Evolutionary conservation across 202 grass and related monocot species (phyloP).

Genomic region (Thinopyrum obtusiflorum): DNA sequence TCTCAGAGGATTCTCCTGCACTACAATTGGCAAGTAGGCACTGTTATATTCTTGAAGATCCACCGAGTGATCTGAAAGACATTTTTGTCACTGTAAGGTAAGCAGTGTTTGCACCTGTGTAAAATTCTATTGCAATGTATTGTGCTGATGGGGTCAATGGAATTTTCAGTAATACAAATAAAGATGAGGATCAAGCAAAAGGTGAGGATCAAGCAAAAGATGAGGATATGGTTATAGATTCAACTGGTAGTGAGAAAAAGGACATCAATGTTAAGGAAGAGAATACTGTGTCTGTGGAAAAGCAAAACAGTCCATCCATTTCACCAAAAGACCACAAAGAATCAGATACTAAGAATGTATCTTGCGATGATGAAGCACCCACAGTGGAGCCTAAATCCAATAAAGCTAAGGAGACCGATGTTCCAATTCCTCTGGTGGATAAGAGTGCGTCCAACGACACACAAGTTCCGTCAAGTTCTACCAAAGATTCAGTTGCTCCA

Average conservation of each 20-base stretch:
- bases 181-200: constrained; percentile 46
- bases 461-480: constrained; percentile 36
- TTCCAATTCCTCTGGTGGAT: constrained; percentile 31
- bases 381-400: constrained; percentile 18
- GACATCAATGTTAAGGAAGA: constrained; percentile 51
- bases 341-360: constrained; percentile 37
- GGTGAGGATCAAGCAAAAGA: constrained; percentile 51
- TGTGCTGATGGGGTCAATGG: constrained; percentile 33
- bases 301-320: constrained; percentile 45
- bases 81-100: constrained; percentile 57
- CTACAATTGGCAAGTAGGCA: constrained; percentile 91
- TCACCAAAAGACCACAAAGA: constrained; percentile 34
- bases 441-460: constrained; percentile 3
- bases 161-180: constrained; percentile 48
- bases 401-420: constrained; percentile 34
- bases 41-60: constrained; percentile 91
- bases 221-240: constrained; percentile 33
- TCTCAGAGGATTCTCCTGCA: constrained; percentile 72
- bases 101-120: constrained; percentile 31
- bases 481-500: constrained; percentile 12
- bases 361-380: constrained; percentile 18
- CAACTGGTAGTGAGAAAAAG: constrained; percentile 41
- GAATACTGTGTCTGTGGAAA: constrained; percentile 39
- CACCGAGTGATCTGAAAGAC: constrained; percentile 65
- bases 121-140: constrained; percentile 13